Base-by-base conservation (phyloP, 148 eudicot genomes). In the Heliosperma pusillum region DNA sequence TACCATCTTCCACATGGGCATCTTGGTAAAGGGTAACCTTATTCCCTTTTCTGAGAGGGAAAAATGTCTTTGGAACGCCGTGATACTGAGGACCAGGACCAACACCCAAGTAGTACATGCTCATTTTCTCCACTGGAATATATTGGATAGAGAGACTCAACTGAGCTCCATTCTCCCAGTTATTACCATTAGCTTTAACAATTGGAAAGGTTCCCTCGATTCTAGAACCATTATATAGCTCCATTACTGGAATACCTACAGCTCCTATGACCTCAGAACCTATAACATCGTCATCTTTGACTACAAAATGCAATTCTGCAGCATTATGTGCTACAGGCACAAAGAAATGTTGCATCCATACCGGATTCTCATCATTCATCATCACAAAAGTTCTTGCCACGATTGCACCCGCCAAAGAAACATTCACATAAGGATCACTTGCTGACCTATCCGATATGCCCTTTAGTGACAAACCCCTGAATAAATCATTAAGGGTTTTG, bases 341-440 rank as follows among this genome's bases (percentile, higher is more conserved):
- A 77, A 81, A 75, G 70, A 93, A 86, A 62, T 83, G 88, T 57
- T 90, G 96, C 80, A 56, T 80, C 97, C 97, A 93, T 44, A 79
- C 82, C 0, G 97, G 97, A 67, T 90, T 87, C 45, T 93, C 97
- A 13, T 78, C 69, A 25, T 93, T 83, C 2, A 42, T 72, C 20
- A 93, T 73, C 66, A 93, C 97, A 76, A 81, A 90, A 53, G 97
- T 93, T 71, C 96, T 80, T 24, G 85, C 93, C 62, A 93, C 69
- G 9, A 85, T 85, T 66, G 96, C 90, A 67, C 77, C 73, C 17
- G 88, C 63, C 15, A 93, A 69, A 17, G 87, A 75, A 7, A 93
- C 80, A 16, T 89, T 86, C n/a, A 94, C 96, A 65, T 94, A 94
- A 0, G 98, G 98, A 76, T 94, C 98, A 75, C 93, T 90, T 4